Evolutionary conservation across 1,284 basidiomycete species (phyloP).

Genomic region (Ceratobasidium sp.): DNA sequence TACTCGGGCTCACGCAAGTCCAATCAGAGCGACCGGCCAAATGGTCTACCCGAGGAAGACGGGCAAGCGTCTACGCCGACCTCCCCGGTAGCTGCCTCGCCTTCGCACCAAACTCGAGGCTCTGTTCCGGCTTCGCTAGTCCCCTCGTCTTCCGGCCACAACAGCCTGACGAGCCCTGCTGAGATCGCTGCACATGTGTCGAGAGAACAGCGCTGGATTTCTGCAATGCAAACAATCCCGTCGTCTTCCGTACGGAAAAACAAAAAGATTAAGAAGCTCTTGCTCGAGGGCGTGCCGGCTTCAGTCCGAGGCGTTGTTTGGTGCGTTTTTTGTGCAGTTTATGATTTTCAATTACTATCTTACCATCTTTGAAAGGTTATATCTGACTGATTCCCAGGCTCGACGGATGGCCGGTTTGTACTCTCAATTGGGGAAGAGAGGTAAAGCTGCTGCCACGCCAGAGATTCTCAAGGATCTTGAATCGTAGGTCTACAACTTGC

Average conservation of each 20-base stretch:
- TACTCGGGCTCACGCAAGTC: slow-evolving; percentile 28
- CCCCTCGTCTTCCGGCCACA: slow-evolving; percentile 22
- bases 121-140: slow-evolving; percentile 24
- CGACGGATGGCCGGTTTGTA: slow-evolving; percentile 80
- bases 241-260: slow-evolving; percentile 78
- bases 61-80: slow-evolving; percentile 19
- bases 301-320: slow-evolving; percentile 89
- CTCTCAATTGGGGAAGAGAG: slow-evolving; percentile 72
- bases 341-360: not conserved
- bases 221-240: slow-evolving; percentile 73
- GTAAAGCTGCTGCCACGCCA: slow-evolving; percentile 66
- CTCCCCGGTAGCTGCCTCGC: slow-evolving; percentile 17
- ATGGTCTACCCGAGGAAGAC: slow-evolving; percentile 14
- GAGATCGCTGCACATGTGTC: slow-evolving; percentile 78
- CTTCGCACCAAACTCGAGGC: slow-evolving; percentile 38
- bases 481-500: slow-evolving; percentile 54
- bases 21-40: slow-evolving; percentile 30
- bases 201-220: slow-evolving; percentile 82
- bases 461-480: slow-evolving; percentile 76
- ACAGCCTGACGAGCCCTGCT: slow-evolving; percentile 49
- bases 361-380: slow-evolving; percentile 59
- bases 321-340: slow-evolving; percentile 55
- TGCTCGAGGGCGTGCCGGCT: slow-evolving; percentile 86
- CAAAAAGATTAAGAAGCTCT: slow-evolving; percentile 86
- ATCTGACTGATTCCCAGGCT: slow-evolving; percentile 80